Evolutionary conservation across 2,329 filamentous ascomycete species (phyloP).

Genomic region (Pseudocercospora pini-densiflorae): DNA sequence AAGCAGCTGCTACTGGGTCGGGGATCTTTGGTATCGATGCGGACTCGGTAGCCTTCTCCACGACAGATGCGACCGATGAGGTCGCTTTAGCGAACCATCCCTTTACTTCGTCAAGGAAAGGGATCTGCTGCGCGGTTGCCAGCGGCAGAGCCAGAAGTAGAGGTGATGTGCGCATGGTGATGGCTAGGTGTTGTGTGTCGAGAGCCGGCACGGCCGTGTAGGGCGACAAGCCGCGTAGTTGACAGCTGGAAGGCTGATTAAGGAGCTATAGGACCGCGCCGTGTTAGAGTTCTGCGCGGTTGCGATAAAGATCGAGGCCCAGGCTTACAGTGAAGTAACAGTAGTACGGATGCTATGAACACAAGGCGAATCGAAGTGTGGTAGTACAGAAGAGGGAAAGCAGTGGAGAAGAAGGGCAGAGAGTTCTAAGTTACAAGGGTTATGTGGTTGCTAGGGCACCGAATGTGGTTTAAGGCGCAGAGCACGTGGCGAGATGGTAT

Average conservation of each 20-base stretch:
- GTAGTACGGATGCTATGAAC: slow-evolving; percentile 1
- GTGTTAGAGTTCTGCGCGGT: not conserved
- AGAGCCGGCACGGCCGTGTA: not conserved
- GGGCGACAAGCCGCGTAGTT: not conserved
- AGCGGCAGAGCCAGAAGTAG: slow-evolving; percentile 58
- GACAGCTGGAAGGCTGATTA: slow-evolving; percentile 3
- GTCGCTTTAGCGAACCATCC: slow-evolving; percentile 61
- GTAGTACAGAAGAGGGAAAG: not conserved
- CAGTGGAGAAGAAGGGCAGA: not conserved
- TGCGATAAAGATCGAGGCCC: not conserved
- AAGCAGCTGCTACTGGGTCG: slow-evolving; percentile 37
- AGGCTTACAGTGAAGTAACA: slow-evolving; percentile 3
- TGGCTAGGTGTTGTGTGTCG: slow-evolving; percentile 1
- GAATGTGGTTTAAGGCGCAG: not conserved
- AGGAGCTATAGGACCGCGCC: not conserved
- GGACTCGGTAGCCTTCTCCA: slow-evolving; percentile 57
- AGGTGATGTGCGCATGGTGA: slow-evolving; percentile 57
- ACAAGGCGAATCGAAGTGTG: slow-evolving; percentile 5
- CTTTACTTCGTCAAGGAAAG: slow-evolving; percentile 65
- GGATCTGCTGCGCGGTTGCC: slow-evolving; percentile 60
- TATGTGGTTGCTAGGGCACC: not conserved
- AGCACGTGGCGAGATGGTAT: not conserved
- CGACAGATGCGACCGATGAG: slow-evolving; percentile 58
- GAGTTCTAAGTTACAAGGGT: not conserved
- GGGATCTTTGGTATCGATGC: slow-evolving; percentile 44